phyloP scores from a whole-genome alignment of 805 yeast genomes.

The Wickerhamomyces mucosus region DNA sequence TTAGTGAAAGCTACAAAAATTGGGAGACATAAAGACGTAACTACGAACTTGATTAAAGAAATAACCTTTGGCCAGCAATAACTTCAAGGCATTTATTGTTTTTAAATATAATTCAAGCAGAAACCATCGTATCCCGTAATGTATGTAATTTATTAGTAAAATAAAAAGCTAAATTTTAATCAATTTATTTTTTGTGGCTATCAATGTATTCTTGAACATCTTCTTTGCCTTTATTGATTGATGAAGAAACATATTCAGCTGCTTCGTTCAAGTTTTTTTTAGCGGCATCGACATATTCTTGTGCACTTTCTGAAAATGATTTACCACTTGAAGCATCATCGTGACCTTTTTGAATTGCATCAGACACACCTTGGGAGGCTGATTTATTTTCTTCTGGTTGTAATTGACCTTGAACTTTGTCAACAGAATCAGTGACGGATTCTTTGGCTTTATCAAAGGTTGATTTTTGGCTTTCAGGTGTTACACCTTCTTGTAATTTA shows the following conservation, averaged over 20 bases:
- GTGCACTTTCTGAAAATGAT: conserved; percentile 44
- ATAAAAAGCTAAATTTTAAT: too few species aligned
- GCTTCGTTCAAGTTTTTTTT: conserved; percentile 39
- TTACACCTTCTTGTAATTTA: conserved; percentile 55
- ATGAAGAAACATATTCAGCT: conserved; percentile 36
- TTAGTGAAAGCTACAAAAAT: too few species aligned
- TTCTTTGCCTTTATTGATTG: conserved; percentile 48
- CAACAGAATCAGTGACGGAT: conserved; percentile 53
- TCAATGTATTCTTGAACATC: conserved; percentile 28
- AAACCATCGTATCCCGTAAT: neutral
- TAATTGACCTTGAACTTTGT: conserved; percentile 46
- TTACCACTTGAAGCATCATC: conserved; percentile 36
- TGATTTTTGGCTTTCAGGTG: conserved; percentile 65
- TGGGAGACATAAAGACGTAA: too few species aligned
- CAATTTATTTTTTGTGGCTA: conserved; percentile 5
- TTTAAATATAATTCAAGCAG: neutral
- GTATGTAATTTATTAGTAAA: neutral
- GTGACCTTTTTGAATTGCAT: conserved; percentile 45
- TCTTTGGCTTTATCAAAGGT: conserved; percentile 63
- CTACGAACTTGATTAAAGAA: too few species aligned
- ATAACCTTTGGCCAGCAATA: too few species aligned
- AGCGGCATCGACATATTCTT: conserved; percentile 48
- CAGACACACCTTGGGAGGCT: conserved; percentile 57
- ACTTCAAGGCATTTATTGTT: too few species aligned
- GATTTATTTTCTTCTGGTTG: conserved; percentile 67